Percentiles rank a stretch among this genome's conserved stretches.
Conservation (phyloP, 345 rosid genomes). For the Brassica incana region DNA sequence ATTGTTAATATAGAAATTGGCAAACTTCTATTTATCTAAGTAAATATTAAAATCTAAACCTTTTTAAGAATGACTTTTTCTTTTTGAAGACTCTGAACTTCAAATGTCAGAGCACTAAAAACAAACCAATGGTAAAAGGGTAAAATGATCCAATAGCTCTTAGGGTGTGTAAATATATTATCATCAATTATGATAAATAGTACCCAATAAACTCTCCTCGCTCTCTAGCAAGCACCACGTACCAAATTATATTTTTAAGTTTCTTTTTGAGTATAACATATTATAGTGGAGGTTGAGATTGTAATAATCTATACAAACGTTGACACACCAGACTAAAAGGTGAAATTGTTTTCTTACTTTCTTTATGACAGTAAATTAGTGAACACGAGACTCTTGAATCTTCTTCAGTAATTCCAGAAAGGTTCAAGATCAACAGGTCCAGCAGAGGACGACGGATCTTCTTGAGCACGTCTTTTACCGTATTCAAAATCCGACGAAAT, state of each 20-base stretch:
- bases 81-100: neutral
- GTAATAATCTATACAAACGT: constrained; percentile 35
- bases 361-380: constrained; percentile 23
- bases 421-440: constrained; percentile 57
- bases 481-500: constrained; percentile 58
- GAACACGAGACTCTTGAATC: neutral
- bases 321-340: constrained; percentile 33
- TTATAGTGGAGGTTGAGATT: constrained; percentile 22
- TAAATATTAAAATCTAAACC: neutral
- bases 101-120: constrained; percentile 11
- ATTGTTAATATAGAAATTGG: neutral
- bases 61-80: neutral
- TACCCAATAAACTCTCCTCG: constrained; percentile 18
- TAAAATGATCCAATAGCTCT: neutral
- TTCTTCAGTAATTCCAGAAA: constrained; percentile 69
- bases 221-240: neutral
- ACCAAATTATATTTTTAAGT: constrained; percentile 10
- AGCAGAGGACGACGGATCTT: constrained; percentile 51
- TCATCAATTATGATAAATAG: neutral
- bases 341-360: constrained; percentile 30
- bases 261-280: constrained; percentile 12
- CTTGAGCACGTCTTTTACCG: constrained; percentile 50
- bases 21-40: neutral
- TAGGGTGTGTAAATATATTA: neutral
- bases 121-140: neutral